Evolutionary conservation across 495 filamentous ascomycete genomes (phyloP).

Genomic region (Immersiella caudata): DNA sequence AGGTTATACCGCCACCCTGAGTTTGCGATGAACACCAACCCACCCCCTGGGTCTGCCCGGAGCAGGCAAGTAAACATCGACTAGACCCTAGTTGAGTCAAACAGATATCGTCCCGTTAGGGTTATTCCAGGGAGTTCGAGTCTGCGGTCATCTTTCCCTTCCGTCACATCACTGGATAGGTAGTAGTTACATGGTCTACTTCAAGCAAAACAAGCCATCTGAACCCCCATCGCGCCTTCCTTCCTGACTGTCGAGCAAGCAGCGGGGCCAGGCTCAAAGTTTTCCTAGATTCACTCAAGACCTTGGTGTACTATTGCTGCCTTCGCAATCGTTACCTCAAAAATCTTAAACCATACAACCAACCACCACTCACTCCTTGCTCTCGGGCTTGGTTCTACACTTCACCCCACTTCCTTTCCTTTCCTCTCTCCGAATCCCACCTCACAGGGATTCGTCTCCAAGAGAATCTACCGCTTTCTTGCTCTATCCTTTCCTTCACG

Average conservation of each 20-base stretch:
- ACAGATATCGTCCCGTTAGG: too few species aligned
- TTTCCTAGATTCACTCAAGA: background rate
- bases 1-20: too few species aligned
- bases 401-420: background rate
- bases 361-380: background rate
- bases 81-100: too few species aligned
- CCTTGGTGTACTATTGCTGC: background rate
- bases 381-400: too few species aligned
- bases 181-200: background rate
- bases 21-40: too few species aligned
- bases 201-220: background rate
- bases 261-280: background rate
- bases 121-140: too few species aligned
- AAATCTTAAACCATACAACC: background rate
- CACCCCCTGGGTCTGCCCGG: too few species aligned
- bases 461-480: background rate
- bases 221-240: background rate
- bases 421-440: background rate
- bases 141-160: background rate
- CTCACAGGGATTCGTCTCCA: background rate
- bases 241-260: background rate
- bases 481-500: background rate
- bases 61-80: too few species aligned
- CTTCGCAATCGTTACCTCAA: background rate
- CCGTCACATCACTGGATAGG: background rate